Evolutionary conservation across 2,329 filamentous ascomycete genomes (phyloP), one percentile per base, ranked within the genome.

Genomic region (Akanthomyces lecanii): DNA sequence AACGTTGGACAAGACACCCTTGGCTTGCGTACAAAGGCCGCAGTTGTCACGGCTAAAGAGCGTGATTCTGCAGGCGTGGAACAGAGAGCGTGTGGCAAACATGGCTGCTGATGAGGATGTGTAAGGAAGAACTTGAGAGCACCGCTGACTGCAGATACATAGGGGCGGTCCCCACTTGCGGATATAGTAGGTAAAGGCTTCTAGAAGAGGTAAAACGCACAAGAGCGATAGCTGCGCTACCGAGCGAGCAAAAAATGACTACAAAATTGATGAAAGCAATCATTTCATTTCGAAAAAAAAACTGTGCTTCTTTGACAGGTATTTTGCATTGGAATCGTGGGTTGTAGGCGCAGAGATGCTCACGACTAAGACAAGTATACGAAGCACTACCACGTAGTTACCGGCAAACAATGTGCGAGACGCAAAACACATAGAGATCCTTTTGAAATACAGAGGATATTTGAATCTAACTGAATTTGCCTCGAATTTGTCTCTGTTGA

Each of bases 41-140:
- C 90, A 94, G 64, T 87, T 87, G 42, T 85, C 78, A 48, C 90
- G 84, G 3, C 87, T 91, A 74, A 93, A 93, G 38, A 93, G 79
- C 0, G 90, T 93, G 69, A 93, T 87, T 64, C 88, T 82, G 71
- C 82, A 85, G 36, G 82, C 75, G 65, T 81, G 82, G 47, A 87
- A 75, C 3, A 62, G 42, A 56, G 79, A 77, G 47, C 70, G 67
- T 1, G 85, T 82, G 42, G 77, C 71, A 64, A 78, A 81, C 85
- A 88, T 88, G 48, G 63, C 62, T 38, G 28, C 18, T 42, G 51
- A 48, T 23, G 36, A 51, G 25, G 16, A 50, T 38, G 21, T 50
- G 45, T 10, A 4, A 40, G 14, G 21, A 28, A 25, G 33, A 25
- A 33, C 14, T 11, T n/a, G 36, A 25, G 16, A 10, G 33, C 1